Evolutionary conservation across 2,329 filamentous ascomycete species (phyloP).

Genomic region (Penicillium decumbens): DNA sequence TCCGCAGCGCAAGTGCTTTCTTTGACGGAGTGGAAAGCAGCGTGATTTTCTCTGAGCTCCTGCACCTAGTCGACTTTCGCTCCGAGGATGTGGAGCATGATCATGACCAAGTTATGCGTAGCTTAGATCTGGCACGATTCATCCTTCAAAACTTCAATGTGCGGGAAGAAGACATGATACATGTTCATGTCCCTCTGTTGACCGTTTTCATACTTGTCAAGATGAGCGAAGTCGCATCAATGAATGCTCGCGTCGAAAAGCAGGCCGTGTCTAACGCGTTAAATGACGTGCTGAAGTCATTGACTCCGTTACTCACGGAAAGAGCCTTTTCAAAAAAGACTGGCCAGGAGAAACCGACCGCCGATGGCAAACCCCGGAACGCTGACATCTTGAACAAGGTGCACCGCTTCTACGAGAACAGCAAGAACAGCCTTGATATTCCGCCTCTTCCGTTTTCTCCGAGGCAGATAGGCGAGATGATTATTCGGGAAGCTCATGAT

Average conservation of each 20-base stretch:
- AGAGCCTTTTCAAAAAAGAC: constrained; percentile 48
- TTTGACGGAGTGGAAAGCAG: constrained; percentile 96
- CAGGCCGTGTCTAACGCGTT: constrained; percentile 24
- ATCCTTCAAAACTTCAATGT: constrained; percentile 86
- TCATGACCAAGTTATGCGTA: constrained; percentile 52
- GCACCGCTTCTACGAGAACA: constrained; percentile 62
- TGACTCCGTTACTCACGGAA: constrained; percentile 45
- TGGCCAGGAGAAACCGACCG: constrained; percentile 21
- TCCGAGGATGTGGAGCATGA: constrained; percentile 48
- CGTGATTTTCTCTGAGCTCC: constrained; percentile 81
- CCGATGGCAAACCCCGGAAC: constrained; percentile 16
- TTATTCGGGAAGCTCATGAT: constrained; percentile 56
- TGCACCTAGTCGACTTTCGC: constrained; percentile 57
- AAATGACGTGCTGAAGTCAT: constrained; percentile 28
- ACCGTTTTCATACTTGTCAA: constrained; percentile 59
- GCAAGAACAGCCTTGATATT: constrained; percentile 65
- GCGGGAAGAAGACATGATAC: constrained; percentile 91
- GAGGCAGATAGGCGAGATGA: constrained; percentile 55
- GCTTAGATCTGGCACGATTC: constrained; percentile 72
- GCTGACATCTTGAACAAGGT: constrained; percentile 57
- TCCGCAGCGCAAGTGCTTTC: constrained; percentile 89
- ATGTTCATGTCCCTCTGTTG: constrained; percentile 74
- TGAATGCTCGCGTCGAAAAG: constrained; percentile 14
- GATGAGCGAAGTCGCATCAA: constrained; percentile 36
- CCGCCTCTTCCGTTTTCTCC: constrained; percentile 57